phyloP scores from a whole-genome alignment of 2,329 filamentous ascomycete genomes.

The Exutisphaerella laricina region DNA sequence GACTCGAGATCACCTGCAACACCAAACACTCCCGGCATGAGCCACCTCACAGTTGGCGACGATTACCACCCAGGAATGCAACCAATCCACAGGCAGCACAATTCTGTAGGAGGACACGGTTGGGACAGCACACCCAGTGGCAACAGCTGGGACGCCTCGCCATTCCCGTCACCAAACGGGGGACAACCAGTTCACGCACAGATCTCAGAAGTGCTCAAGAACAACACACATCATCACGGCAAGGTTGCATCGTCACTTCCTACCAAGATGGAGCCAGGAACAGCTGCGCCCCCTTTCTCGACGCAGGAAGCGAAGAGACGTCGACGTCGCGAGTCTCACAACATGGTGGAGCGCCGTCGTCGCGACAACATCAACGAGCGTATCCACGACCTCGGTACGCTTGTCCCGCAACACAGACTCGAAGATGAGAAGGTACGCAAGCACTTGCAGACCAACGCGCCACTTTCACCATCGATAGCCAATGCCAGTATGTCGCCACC shows the following conservation, averaged over 20 bases:
- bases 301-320: slow-evolving; percentile 92
- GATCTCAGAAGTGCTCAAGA: slow-evolving; percentile 84
- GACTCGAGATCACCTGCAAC: slow-evolving; percentile 75
- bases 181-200: slow-evolving; percentile 57
- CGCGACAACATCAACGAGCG: slow-evolving; percentile 98
- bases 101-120: slow-evolving; percentile 63
- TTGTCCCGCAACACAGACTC: slow-evolving; percentile 85
- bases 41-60: slow-evolving; percentile 63
- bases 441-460: slow-evolving; percentile 85
- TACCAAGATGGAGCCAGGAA: slow-evolving; percentile 65
- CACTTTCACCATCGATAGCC: slow-evolving; percentile 71
- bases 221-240: slow-evolving; percentile 58
- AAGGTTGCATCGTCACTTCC: slow-evolving; percentile 62
- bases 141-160: slow-evolving; percentile 75
- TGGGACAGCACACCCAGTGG: slow-evolving; percentile 78
- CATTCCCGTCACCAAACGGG: slow-evolving; percentile 76
- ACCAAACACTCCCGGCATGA: slow-evolving; percentile 74
- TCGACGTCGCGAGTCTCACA: slow-evolving; percentile 87
- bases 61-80: slow-evolving; percentile 38
- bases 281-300: slow-evolving; percentile 51
- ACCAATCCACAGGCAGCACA: slow-evolving; percentile 48
- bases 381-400: slow-evolving; percentile 90
- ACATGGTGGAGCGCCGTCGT: slow-evolving; percentile 87
- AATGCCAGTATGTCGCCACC: slow-evolving; percentile 63
- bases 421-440: slow-evolving; percentile 98